Conservation (phyloP, 345 rosid species). For the Arabidopsis arenosa region DNA sequence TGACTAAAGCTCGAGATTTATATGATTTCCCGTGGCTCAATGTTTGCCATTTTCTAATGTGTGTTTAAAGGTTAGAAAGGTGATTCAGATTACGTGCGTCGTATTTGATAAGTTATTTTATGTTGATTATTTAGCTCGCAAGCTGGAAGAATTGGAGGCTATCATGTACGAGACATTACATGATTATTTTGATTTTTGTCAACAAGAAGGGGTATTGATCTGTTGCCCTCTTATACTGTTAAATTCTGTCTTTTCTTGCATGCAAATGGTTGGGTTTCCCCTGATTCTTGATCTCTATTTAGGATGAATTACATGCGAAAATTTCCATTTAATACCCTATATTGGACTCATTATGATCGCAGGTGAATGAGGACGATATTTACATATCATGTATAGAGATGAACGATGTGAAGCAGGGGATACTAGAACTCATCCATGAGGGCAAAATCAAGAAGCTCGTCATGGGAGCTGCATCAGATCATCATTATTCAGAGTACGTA, state of each 20-base stretch:
- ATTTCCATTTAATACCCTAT: not conserved
- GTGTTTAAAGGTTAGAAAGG: not conserved
- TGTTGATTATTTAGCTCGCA: constrained; percentile 11
- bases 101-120: not conserved
- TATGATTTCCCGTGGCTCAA: constrained; percentile 5
- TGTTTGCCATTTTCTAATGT: not conserved
- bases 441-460: constrained; percentile 63
- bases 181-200: constrained; percentile 48
- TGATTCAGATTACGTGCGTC: constrained; percentile 9
- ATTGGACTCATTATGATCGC: constrained; percentile 27
- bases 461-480: constrained; percentile 83
- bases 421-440: constrained; percentile 64
- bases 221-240: constrained; percentile 9
- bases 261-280: not conserved
- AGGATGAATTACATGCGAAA: not conserved
- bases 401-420: constrained; percentile 66
- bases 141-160: constrained; percentile 43
- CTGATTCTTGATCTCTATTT: constrained; percentile 11
- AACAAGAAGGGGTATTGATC: constrained; percentile 47
- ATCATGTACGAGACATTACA: constrained; percentile 46
- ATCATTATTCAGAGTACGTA: constrained; percentile 56
- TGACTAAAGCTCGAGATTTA: not conserved
- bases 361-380: constrained; percentile 57
- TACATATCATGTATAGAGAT: constrained; percentile 50
- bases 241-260: not conserved